phyloP scores from a whole-genome alignment of 352 stramenopile genomes.

The Blastocystis hominis region DNA sequence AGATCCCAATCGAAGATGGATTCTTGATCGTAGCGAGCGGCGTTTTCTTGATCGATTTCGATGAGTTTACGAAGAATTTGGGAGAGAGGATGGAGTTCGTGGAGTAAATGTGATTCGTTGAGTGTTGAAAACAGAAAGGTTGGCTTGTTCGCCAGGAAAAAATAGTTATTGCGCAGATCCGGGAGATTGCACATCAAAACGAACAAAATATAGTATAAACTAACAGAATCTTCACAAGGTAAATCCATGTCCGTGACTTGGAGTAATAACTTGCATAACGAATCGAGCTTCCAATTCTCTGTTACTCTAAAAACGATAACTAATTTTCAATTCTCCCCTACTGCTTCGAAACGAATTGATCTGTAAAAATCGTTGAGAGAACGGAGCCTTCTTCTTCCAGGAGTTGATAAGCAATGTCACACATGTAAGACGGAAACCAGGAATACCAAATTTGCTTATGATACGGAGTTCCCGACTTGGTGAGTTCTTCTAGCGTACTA shows the following conservation, averaged over 20 bases:
- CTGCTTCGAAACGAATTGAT: background rate
- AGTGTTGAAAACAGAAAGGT: background rate
- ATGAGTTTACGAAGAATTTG: conserved; percentile 25
- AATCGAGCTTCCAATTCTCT: background rate
- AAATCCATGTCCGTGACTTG: background rate
- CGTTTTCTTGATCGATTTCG: background rate
- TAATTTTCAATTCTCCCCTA: background rate
- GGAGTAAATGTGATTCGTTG: background rate
- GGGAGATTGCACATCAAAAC: background rate
- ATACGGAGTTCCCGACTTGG: background rate
- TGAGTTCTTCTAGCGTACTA: background rate
- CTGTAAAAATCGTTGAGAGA: background rate
- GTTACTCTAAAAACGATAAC: background rate
- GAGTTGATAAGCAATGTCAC: background rate
- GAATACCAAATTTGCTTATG: background rate
- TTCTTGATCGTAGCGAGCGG: background rate
- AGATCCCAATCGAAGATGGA: conserved; percentile 34
- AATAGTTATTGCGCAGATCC: background rate
- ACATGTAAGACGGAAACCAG: conserved; percentile 26
- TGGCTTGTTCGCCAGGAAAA: background rate
- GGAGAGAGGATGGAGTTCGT: background rate
- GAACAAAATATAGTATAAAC: conserved; percentile 44
- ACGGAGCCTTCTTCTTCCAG: background rate
- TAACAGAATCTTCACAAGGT: background rate
- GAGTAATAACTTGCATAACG: background rate